Percentiles rank a stretch among this genome's conserved stretches.
phyloP scores from a whole-genome alignment of 2,329 filamentous ascomycete genomes.

The Coniella vitis region DNA sequence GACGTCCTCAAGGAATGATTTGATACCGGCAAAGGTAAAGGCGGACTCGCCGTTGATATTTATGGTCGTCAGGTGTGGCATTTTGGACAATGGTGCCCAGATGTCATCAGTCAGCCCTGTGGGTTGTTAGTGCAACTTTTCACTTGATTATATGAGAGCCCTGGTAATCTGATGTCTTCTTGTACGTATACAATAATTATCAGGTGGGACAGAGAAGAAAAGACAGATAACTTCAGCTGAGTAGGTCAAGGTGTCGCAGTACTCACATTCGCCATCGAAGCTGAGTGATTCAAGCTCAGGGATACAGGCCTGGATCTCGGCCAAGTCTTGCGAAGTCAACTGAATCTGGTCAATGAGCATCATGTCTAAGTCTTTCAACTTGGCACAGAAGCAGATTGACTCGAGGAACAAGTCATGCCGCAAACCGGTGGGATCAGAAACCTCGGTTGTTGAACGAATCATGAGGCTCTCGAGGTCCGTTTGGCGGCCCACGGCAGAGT shows the following conservation, averaged over 20 bases:
- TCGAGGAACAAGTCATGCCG: slow-evolving; percentile 27
- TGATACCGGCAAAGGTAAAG: slow-evolving; percentile 46
- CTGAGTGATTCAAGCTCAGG: slow-evolving; percentile 47
- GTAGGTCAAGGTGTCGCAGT: neutral
- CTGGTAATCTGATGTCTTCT: neutral
- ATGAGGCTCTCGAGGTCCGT: slow-evolving; percentile 31
- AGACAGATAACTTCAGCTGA: too few species aligned
- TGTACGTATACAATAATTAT: too few species aligned
- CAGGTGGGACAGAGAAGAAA: too few species aligned
- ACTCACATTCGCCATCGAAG: slow-evolving; percentile 43
- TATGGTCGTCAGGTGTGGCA: slow-evolving; percentile 44
- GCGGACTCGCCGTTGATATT: slow-evolving; percentile 47
- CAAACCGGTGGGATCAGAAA: slow-evolving; percentile 20
- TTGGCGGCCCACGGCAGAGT: slow-evolving; percentile 45
- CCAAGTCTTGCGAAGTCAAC: slow-evolving; percentile 43
- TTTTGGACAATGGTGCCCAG: slow-evolving; percentile 26
- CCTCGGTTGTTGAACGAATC: slow-evolving; percentile 18
- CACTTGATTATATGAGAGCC: neutral
- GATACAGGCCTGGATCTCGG: slow-evolving; percentile 37
- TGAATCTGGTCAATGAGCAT: slow-evolving; percentile 34
- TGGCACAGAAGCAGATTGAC: slow-evolving; percentile 42
- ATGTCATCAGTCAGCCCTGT: slow-evolving; percentile 36
- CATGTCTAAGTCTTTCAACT: slow-evolving; percentile 47
- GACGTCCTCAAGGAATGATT: slow-evolving; percentile 32
- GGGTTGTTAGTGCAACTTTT: neutral